Evolutionary conservation across 495 filamentous ascomycete species (phyloP).

Genomic region (Penicillium chermesinum): DNA sequence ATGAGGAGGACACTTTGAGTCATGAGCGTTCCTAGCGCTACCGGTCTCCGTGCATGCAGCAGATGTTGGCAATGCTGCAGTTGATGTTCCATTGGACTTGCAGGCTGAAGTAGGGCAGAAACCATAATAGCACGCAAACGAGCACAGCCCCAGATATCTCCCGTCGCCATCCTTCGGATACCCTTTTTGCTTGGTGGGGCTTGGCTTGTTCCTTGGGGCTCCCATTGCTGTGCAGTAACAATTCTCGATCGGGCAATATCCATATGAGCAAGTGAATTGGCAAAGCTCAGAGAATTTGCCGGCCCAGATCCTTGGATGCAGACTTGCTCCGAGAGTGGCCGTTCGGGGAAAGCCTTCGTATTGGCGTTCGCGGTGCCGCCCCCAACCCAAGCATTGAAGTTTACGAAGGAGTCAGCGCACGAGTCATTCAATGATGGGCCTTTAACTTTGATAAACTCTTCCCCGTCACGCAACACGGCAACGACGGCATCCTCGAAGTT

Average conservation of each 20-base stretch:
- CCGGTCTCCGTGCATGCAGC: not conserved
- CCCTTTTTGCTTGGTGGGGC: constrained; percentile 6
- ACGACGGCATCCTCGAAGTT: constrained; percentile 49
- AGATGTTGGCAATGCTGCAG: not conserved
- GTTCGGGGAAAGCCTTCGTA: constrained; percentile 2
- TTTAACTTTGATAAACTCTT: constrained; percentile 18
- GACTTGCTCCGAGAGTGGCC: constrained; percentile 9
- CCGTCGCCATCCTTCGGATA: constrained; percentile 7
- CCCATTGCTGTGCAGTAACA: constrained; percentile 19
- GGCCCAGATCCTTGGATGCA: constrained; percentile 11
- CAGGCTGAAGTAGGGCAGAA: constrained; percentile 4
- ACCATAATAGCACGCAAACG: constrained; percentile 14
- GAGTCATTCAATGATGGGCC: constrained; percentile 45
- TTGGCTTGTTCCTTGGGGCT: constrained; percentile 1
- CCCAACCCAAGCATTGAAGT: constrained; percentile 49
- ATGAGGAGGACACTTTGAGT: not conserved
- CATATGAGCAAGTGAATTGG: constrained; percentile 13
- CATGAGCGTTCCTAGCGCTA: not conserved
- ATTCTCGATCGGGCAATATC: constrained; percentile 16
- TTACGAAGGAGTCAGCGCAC: constrained; percentile 48
- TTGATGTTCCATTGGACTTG: not conserved
- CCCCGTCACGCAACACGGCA: constrained; percentile 39
- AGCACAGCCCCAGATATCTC: constrained; percentile 10
- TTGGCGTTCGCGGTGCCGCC: constrained; percentile 13
- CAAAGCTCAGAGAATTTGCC: constrained; percentile 14